Evolutionary conservation across 495 filamentous ascomycete species (phyloP), one percentile per base, ranked within the genome.

Genomic region (Aspergillus heteromorphus): DNA sequence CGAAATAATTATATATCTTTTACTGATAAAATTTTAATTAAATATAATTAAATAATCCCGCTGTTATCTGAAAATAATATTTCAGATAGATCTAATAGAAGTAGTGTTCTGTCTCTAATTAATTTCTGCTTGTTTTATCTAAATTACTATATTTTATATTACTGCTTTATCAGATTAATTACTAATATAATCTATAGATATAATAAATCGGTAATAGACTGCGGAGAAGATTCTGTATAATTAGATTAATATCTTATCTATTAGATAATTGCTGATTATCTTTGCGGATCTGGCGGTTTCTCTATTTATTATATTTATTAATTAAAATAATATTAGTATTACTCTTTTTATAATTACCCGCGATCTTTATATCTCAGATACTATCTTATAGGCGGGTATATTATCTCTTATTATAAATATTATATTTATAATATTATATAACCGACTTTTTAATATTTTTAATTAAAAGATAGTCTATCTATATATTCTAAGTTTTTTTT

Each of bases 371-470:
- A 81, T 77, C 0, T 59, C 71, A 31, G 70, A 80, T 30, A 85
- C 82, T 14, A 85, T 89, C 19, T 87, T 81, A 0, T 92, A 87
- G 87, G 81, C 87, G 5, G 88, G 86, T n/a, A 90, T 85, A 0
- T 87, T 86, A 3, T 85, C 85, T 20, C 69, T 90, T 17, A 84
- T 91, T 49, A 84, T 85, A 2, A 87, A 87, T 61, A 87, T 84
- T 10, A 82, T 84, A 50, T 88, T 87, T 49, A 81, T 81, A 13
- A 78, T 83, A n/a, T 69, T 83, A 0, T 84, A 83, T 45, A 80
- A 81, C 16, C 73, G 82, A 20, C 58, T 85, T 5, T 83, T 79
- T 1, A 76, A 83, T 65, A 81, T 83, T 21, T 79, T 83, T 52
- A 81, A 81, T 11, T 74, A 80, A 2, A 83, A 83, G 61, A 65